Percentiles rank a stretch among this genome's conserved stretches.
Evolutionary conservation across 164 flowering plant species (phyloP).

Genomic region (Magnolia officinalis): DNA sequence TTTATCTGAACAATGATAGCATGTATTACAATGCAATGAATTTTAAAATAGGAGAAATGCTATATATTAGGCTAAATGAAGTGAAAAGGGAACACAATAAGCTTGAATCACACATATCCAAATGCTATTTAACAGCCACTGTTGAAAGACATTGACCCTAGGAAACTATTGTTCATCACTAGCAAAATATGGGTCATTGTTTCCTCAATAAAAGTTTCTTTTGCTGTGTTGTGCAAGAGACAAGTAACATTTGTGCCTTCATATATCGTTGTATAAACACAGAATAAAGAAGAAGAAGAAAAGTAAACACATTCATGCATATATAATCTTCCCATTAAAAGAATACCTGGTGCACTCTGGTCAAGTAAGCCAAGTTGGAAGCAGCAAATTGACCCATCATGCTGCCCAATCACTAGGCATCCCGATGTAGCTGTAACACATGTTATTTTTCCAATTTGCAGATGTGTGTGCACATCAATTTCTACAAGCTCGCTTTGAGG

Average conservation of each 20-base stretch:
- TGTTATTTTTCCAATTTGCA: constrained; percentile 35
- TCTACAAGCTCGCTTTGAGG: constrained; percentile 40
- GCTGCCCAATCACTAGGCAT: constrained; percentile 53
- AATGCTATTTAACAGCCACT: not conserved
- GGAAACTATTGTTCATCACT: too few species aligned
- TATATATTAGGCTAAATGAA: not conserved
- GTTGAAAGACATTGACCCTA: too few species aligned
- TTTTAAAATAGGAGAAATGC: not conserved
- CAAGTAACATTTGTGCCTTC: not conserved
- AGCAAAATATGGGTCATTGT: too few species aligned
- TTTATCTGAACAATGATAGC: too few species aligned
- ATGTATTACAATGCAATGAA: too few species aligned
- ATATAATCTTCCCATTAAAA: not conserved
- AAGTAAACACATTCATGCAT: not conserved
- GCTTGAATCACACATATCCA: not conserved
- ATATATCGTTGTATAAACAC: not conserved
- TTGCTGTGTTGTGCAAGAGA: not conserved
- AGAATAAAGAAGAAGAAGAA: not conserved
- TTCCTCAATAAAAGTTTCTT: not conserved
- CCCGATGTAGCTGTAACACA: constrained; percentile 52
- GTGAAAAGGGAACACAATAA: not conserved
- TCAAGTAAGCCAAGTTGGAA: constrained; percentile 53
- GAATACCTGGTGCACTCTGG: constrained; percentile 48
- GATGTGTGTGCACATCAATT: constrained; percentile 30
- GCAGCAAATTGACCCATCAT: constrained; percentile 64